Percentiles rank a stretch among this genome's conserved stretches.
phyloP scores from a whole-genome alignment of 1,284 basidiomycete genomes.

The Limonomyces culmigenus region DNA sequence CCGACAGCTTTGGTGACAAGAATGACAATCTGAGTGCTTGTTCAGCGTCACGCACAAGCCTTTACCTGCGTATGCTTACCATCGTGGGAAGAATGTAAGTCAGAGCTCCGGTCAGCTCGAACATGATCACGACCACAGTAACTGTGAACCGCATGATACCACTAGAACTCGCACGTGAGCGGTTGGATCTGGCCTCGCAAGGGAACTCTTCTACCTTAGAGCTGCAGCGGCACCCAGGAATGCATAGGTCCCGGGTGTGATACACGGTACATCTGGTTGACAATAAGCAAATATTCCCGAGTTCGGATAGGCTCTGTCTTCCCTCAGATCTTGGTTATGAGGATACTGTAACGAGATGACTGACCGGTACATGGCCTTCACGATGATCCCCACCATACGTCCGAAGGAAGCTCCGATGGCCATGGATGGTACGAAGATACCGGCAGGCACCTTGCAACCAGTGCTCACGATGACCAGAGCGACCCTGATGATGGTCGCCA shows the following conservation, averaged over 20 bases:
- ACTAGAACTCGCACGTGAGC: slow-evolving; percentile 20
- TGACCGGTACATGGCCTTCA: slow-evolving; percentile 81
- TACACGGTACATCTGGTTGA: slow-evolving; percentile 85
- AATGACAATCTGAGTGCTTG: slow-evolving; percentile 62
- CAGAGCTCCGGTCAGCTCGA: slow-evolving; percentile 95
- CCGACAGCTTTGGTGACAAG: slow-evolving; percentile 94
- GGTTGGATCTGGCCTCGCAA: neutral
- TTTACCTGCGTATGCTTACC: slow-evolving; percentile 31
- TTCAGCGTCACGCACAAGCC: neutral
- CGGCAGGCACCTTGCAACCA: slow-evolving; percentile 92
- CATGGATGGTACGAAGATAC: slow-evolving; percentile 97
- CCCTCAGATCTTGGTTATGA: neutral
- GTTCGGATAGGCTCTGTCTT: slow-evolving; percentile 57
- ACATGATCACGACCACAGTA: slow-evolving; percentile 99
- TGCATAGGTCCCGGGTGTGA: slow-evolving; percentile 96
- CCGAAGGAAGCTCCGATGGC: slow-evolving; percentile 94
- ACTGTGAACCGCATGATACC: slow-evolving; percentile 96
- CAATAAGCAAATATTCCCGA: slow-evolving; percentile 85
- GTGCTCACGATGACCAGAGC: slow-evolving; percentile 86
- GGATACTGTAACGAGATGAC: slow-evolving; percentile 9
- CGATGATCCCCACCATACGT: slow-evolving; percentile 87
- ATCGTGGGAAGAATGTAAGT: slow-evolving; percentile 98
- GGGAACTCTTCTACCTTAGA: slow-evolving; percentile 44
- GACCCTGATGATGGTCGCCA: slow-evolving; percentile 83
- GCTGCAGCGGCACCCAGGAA: slow-evolving; percentile 90